Evolutionary conservation across 257 asterid genomes (phyloP).

Genomic region (Petunia secreta): DNA sequence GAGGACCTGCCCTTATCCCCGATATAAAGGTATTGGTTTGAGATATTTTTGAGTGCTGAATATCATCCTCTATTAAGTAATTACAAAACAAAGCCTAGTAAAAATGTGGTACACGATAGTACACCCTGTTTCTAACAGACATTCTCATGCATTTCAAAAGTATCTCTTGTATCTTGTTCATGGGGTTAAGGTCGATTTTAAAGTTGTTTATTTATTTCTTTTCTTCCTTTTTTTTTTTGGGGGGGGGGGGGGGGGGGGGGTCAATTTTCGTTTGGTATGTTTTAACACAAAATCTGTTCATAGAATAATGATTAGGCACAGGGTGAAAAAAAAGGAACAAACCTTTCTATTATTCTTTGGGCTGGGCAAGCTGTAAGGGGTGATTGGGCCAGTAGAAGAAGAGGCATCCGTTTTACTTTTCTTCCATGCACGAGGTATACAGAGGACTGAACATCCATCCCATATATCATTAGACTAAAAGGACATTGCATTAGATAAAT

Average conservation of each 20-base stretch:
- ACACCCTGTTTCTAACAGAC: neutral
- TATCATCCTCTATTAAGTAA: neutral
- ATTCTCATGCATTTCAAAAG: slow-evolving; percentile 5
- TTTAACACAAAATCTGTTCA: too few species aligned
- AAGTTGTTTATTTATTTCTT: neutral
- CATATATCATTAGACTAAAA: neutral
- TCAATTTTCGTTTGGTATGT: too few species aligned
- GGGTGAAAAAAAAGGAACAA: too few species aligned
- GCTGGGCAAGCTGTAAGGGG: neutral
- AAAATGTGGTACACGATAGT: neutral
- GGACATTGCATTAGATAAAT: neutral
- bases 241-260: too few species aligned
- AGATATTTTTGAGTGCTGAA: neutral
- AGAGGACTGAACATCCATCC: neutral
- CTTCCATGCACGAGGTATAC: neutral
- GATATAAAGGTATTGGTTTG: slow-evolving; percentile 67
- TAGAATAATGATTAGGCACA: too few species aligned
- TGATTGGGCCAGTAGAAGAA: neutral
- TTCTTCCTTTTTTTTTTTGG: too few species aligned
- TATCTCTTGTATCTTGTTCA: neutral
- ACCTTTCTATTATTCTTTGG: neutral
- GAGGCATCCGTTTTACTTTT: neutral
- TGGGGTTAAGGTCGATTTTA: neutral
- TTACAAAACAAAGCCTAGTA: neutral
- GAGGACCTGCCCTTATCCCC: slow-evolving; percentile 98